Evolutionary conservation across 805 yeast genomes (phyloP).

Genomic region (Naumovozyma castellii): DNA sequence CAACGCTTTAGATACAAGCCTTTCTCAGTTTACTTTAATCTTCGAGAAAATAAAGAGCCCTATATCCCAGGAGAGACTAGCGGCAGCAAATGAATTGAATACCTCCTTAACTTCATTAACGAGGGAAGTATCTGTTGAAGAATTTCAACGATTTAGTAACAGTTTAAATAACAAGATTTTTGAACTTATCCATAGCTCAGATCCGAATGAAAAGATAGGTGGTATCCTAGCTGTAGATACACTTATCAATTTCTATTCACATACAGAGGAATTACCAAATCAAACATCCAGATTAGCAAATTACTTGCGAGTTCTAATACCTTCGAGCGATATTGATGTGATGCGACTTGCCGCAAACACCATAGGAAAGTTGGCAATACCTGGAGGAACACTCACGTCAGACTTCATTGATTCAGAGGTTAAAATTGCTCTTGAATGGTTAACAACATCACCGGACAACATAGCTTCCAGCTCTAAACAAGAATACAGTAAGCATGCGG

Average conservation of each 20-base stretch:
- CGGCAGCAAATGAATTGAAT: constrained; percentile 63
- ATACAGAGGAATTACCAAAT: constrained; percentile 74
- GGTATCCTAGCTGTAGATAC: constrained; percentile 88
- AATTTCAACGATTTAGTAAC: constrained; percentile 69
- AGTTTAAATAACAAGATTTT: constrained; percentile 81
- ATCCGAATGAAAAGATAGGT: constrained; percentile 66
- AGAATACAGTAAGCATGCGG: constrained; percentile 83
- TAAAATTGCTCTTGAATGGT: constrained; percentile 81
- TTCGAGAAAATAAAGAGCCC: constrained; percentile 32
- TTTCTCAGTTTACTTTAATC: constrained; percentile 29
- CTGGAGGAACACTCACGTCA: constrained; percentile 82
- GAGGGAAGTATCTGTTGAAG: constrained; percentile 75
- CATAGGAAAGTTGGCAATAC: constrained; percentile 78
- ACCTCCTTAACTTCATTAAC: constrained; percentile 62
- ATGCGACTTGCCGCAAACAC: constrained; percentile 83
- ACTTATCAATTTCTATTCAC: constrained; percentile 74
- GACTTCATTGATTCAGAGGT: constrained; percentile 92
- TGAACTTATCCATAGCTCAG: constrained; percentile 71
- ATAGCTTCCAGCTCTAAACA: constrained; percentile 51
- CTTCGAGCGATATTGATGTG: constrained; percentile 73
- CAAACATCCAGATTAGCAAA: constrained; percentile 89
- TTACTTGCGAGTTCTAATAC: constrained; percentile 68
- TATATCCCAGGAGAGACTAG: constrained; percentile 28
- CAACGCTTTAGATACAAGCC: constrained; percentile 21
- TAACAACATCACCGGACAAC: constrained; percentile 44